Conservation (phyloP, 441 rosid genomes). For the Euphorbia schlechtendalii region DNA sequence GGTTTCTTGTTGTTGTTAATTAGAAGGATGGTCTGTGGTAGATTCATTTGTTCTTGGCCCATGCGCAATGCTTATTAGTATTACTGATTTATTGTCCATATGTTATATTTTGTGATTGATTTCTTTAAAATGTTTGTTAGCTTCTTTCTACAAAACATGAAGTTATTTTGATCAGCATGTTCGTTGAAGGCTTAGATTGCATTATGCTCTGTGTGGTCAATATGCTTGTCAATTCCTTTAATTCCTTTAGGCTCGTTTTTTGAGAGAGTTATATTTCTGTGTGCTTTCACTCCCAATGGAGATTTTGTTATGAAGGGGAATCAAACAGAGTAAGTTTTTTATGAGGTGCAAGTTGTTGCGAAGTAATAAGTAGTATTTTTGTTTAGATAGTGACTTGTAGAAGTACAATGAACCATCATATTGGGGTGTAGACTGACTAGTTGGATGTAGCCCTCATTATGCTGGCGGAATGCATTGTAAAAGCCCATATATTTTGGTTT, state of each 20-base stretch:
- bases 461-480: background rate
- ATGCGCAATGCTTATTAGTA: background rate
- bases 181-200: background rate
- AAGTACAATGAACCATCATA: background rate
- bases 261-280: too few relatives aligned
- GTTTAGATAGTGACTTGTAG: background rate
- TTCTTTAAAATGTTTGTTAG: background rate
- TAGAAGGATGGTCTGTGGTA: slow-evolving; percentile 1
- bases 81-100: too few relatives aligned
- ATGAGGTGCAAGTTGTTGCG: background rate
- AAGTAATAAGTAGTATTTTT: background rate
- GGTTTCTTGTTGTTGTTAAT: slow-evolving; percentile 1
- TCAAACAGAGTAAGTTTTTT: background rate
- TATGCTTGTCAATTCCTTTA: background rate
- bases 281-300: slow-evolving; percentile 1
- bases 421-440: background rate
- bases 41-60: background rate
- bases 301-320: background rate
- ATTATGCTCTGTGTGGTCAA: background rate
- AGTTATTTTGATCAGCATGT: background rate
- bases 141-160: background rate
- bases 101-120: background rate
- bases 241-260: too few relatives aligned
- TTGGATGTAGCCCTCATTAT: background rate
- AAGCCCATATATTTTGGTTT: background rate